These are phyloP conservation scores for Fragilariopsis cylindrus DNA, from an alignment of 108 stramenopile species.

Conservation along the genomic window DNA sequence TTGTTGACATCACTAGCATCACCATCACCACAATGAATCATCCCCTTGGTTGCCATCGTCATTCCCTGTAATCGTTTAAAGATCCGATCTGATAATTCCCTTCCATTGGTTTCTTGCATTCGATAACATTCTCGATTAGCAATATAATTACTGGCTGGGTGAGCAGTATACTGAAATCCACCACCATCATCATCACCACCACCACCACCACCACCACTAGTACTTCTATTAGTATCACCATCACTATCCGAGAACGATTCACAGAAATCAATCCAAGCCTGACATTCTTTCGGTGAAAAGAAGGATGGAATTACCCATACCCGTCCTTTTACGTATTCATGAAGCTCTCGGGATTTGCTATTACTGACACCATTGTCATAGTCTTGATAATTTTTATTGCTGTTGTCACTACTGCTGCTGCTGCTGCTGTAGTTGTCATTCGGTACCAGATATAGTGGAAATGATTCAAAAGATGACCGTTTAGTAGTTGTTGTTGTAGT, in stretches of 20 bases:
- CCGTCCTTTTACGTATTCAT: slow-evolving; percentile 19
- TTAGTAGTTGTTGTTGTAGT: neutral
- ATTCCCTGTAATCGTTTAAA: slow-evolving; percentile 8
- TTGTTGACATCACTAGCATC: neutral
- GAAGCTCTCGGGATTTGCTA: slow-evolving; percentile 8
- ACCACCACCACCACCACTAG: neutral
- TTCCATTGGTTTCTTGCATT: slow-evolving; percentile 51
- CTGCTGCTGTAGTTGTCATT: neutral
- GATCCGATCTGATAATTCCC: slow-evolving; percentile 47
- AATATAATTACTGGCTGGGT: slow-evolving; percentile 61
- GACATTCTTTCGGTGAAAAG: slow-evolving; percentile 72
- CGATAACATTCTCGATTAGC: slow-evolving; percentile 83
- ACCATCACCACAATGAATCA: slow-evolving; percentile 11
- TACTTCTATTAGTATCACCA: too few relatives aligned
- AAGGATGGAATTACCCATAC: slow-evolving; percentile 40
- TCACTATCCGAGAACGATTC: slow-evolving; percentile 37
- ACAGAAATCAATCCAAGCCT: slow-evolving; percentile 73
- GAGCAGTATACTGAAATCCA: slow-evolving; percentile 55
- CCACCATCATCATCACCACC: neutral
- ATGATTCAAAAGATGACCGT: neutral
- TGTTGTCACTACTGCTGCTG: neutral
- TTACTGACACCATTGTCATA: neutral
- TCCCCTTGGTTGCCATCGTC: neutral
- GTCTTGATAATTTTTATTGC: neutral
- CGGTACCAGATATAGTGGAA: slow-evolving; percentile 11